Conservation (phyloP, 495 filamentous ascomycete genomes). For the Sabuloglossum arenarium region DNA sequence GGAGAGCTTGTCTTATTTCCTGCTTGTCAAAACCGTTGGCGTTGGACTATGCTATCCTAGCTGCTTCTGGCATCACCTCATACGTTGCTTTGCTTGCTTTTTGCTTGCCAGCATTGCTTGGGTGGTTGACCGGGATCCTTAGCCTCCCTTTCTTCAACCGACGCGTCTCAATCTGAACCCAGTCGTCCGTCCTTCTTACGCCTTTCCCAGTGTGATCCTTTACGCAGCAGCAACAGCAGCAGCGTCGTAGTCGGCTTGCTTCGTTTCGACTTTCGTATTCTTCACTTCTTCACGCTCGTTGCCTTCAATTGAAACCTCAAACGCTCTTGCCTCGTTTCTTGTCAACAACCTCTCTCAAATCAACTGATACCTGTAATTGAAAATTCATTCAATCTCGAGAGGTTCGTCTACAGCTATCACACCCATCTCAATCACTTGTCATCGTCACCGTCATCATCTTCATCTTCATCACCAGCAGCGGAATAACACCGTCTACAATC, state of each 20-base stretch:
- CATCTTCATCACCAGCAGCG: not conserved
- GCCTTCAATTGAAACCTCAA: not conserved
- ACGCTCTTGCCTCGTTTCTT: not conserved
- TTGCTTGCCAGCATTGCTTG: too few species aligned
- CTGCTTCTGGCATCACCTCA: too few species aligned
- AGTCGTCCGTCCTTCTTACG: not conserved
- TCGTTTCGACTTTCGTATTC: constrained; percentile 1
- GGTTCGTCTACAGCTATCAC: not conserved
- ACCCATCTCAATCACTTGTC: not conserved
- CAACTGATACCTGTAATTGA: not conserved
- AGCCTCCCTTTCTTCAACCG: not conserved
- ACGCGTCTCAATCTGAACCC: not conserved
- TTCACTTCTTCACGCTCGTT: constrained; percentile 7
- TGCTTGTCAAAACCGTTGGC: too few species aligned
- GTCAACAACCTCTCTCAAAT: not conserved
- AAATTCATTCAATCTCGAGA: not conserved
- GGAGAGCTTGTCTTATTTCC: too few species aligned
- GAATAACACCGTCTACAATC: not conserved
- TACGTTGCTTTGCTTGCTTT: too few species aligned
- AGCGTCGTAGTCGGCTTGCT: not conserved
- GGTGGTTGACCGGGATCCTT: not conserved
- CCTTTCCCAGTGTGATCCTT: not conserved
- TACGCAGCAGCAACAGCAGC: not conserved
- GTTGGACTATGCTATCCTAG: too few species aligned
- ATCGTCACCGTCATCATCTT: not conserved